Percentiles rank a stretch among this genome's conserved stretches.
Conservation (phyloP, 2,329 filamentous ascomycete species). For the Monilinia aucupariae region DNA sequence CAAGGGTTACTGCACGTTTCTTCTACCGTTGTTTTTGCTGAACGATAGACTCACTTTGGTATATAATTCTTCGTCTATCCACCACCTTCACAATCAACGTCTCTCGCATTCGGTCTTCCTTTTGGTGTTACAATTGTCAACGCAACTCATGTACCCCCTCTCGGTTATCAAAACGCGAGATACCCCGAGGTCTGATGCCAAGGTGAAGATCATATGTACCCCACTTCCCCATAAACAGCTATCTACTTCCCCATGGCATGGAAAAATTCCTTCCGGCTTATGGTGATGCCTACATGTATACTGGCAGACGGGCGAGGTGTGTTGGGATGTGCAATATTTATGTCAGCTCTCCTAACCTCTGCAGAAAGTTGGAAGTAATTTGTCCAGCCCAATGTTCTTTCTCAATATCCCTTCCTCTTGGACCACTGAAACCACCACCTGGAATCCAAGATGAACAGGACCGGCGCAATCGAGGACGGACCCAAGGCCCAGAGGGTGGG, state of each 20-base stretch:
- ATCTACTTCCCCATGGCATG: constrained; percentile 13
- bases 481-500: not conserved
- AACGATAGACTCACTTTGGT: no score
- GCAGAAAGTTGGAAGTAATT: not conserved
- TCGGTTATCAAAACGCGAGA: constrained; percentile 2
- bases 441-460: not conserved
- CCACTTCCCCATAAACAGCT: constrained; percentile 9
- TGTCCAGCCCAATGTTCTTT: not conserved
- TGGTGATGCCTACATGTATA: constrained; percentile 1
- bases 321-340: not conserved
- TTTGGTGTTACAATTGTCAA: not conserved
- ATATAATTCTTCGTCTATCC: not conserved
- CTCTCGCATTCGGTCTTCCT: not conserved
- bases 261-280: constrained; percentile 4
- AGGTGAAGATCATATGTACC: constrained; percentile 6
- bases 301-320: not conserved
- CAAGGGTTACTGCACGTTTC: not conserved
- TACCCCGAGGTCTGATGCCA: constrained; percentile 12
- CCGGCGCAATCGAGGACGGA: not conserved
- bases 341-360: not conserved
- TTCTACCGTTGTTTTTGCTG: no score
- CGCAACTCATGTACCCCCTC: not conserved
- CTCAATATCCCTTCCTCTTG: not conserved
- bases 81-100: not conserved
- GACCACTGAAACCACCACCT: not conserved